phyloP scores from a whole-genome alignment of 1,139 yeast genomes.

The Blastobotrys malaysiensis region DNA sequence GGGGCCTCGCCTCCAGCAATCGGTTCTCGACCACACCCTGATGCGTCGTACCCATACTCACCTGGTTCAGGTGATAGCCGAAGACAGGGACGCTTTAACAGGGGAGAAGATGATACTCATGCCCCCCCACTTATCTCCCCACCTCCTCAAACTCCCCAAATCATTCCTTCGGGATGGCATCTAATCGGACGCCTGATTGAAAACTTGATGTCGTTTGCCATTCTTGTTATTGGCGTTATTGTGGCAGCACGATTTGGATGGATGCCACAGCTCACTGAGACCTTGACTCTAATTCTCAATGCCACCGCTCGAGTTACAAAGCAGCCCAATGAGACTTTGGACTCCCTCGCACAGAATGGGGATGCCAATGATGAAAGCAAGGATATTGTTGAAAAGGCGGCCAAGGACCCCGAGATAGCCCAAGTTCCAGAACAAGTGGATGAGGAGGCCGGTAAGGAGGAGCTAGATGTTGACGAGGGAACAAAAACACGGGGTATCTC shows the following conservation, averaged over 20 bases:
- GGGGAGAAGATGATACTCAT: not conserved
- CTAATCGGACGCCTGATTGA: conserved; percentile 38
- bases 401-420: not conserved
- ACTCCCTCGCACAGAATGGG: not conserved
- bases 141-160: conserved; percentile 10
- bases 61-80: not conserved
- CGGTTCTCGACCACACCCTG: conserved; percentile 6
- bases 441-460: not conserved
- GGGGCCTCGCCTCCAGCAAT: conserved; percentile 10
- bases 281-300: not conserved
- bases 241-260: conserved; percentile 39
- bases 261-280: conserved; percentile 35
- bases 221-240: conserved; percentile 33
- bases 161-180: conserved; percentile 19
- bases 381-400: not conserved
- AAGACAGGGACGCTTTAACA: conserved; percentile 1
- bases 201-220: conserved; percentile 43
- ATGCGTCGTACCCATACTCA: not conserved
- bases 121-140: conserved; percentile 16
- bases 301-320: not conserved
- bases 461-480: conserved; percentile 1
- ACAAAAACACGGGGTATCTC: conserved; percentile 12
- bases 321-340: not conserved
- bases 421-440: not conserved
- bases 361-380: not conserved